Evolutionary conservation across 2,329 filamentous ascomycete genomes (phyloP), one percentile per base, ranked within the genome.

Genomic region (Rachicladosporium sp.): DNA sequence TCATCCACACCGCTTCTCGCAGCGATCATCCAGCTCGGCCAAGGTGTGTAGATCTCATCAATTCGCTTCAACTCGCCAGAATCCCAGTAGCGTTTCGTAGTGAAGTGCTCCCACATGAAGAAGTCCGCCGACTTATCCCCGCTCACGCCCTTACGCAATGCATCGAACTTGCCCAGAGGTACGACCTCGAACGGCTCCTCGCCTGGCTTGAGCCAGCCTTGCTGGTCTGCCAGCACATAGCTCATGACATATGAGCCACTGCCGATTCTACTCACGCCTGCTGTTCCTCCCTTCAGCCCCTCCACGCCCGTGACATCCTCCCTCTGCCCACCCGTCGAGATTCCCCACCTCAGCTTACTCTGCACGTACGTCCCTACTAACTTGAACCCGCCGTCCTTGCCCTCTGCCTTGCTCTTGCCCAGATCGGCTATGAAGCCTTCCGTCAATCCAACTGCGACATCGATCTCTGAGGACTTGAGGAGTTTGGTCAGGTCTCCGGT

Each of bases 51-150:
- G 48, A 98, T 95, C 61, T 96, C 87, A 29, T 89, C 89, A 4
- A 96, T 77, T 41, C 80, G 76, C 54, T 89, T 87, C 53, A 98
- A 82, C 61, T 84, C 78, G 23, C 82, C 81, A 10, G 78, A 78
- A 61, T 95, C 86, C 65, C 93, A 95, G 68, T 85, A 94, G 41
- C 78, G 76, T 65, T 96, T 96, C 12, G 85, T 89, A 1, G 91
- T 98, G 59, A 96, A 98, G 61, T 95, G 83, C 67, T 98, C 91
- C 91, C 91, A 98, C 89, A 96, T 95, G 74, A 96, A 95, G 70
- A 94, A 95, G 61, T 95, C 89, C 4, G 83, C 84, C 27, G 76
- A 71, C 23, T 27, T 27, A 3, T 45, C 43, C 4, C 44, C 27
- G 30, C 45, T 40, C 48, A 91, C 85, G 2, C 73, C 81, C 21